Conservation (phyloP, 2,329 filamentous ascomycete genomes). For the Orbilia javanica region DNA sequence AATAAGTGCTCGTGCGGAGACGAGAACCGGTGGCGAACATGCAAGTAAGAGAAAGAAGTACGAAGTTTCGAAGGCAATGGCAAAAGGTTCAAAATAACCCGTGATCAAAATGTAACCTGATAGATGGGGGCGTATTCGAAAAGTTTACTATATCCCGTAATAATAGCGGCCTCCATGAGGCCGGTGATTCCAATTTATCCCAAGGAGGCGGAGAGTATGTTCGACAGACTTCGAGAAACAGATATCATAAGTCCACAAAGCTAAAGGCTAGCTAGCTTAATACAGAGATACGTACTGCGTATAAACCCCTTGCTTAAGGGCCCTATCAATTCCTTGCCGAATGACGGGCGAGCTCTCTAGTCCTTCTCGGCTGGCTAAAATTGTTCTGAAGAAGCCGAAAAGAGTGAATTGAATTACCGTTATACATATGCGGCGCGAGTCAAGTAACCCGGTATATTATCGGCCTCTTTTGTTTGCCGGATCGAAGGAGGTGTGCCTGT, state of each 20-base stretch:
- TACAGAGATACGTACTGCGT: not conserved
- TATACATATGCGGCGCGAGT: slow-evolving; percentile 5
- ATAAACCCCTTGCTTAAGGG: slow-evolving; percentile 8
- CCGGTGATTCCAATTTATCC: not conserved
- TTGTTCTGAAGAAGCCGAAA: not conserved
- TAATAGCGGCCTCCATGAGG: not conserved
- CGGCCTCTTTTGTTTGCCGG: slow-evolving; percentile 36
- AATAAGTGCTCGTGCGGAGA: slow-evolving; percentile 2
- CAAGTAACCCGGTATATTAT: slow-evolving; percentile 19
- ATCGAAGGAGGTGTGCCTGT: slow-evolving; percentile 35
- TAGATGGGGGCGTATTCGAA: not conserved
- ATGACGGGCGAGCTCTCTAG: not conserved
- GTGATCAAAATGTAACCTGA: slow-evolving; percentile 7
- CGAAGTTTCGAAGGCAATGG: not conserved
- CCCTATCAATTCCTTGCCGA: not conserved
- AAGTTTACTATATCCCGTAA: slow-evolving; percentile 21
- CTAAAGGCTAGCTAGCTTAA: not conserved
- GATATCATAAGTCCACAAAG: not conserved
- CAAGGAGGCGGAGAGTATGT: not conserved
- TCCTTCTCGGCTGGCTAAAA: not conserved
- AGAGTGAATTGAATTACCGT: slow-evolving; percentile 2
- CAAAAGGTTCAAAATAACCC: slow-evolving; percentile 10
- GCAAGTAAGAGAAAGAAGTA: not conserved
- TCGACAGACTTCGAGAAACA: not conserved
- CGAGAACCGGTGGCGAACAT: slow-evolving; percentile 2